These are phyloP conservation scores for Fusarium fracticaudum DNA, from an alignment of 2,329 filamentous ascomycete species.

Conservation along the genomic window DNA sequence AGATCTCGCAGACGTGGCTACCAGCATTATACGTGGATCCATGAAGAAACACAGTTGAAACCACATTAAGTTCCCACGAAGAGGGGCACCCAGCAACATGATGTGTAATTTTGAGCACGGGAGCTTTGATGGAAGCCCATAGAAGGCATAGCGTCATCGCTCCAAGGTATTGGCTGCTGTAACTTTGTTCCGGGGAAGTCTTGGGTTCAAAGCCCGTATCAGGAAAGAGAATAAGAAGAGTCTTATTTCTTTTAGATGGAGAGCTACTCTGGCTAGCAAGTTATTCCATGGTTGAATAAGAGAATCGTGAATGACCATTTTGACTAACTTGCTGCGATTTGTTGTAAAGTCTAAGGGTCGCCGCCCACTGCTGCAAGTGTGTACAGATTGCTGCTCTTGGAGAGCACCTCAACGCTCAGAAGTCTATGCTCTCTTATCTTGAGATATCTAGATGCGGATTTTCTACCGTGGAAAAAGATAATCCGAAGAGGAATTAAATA, in stretches of 20 bases:
- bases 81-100: no score
- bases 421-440: not conserved
- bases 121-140: not conserved
- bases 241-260: not conserved
- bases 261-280: not conserved
- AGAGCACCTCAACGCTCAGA: no score
- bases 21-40: no score
- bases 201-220: not conserved
- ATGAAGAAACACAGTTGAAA: no score
- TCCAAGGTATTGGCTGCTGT: not conserved
- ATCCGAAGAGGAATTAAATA: not conserved
- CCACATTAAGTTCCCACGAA: no score
- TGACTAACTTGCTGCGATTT: not conserved
- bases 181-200: not conserved
- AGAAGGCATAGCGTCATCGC: not conserved
- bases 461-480: not conserved
- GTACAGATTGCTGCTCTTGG: not conserved
- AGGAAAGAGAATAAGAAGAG: not conserved
- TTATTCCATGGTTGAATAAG: not conserved
- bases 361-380: no score
- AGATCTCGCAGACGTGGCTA: no score
- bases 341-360: not conserved
- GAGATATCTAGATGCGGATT: not conserved
- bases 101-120: not conserved
- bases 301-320: not conserved